phyloP scores from a whole-genome alignment of 1,284 basidiomycete species.

The Austroboletus sp. region DNA sequence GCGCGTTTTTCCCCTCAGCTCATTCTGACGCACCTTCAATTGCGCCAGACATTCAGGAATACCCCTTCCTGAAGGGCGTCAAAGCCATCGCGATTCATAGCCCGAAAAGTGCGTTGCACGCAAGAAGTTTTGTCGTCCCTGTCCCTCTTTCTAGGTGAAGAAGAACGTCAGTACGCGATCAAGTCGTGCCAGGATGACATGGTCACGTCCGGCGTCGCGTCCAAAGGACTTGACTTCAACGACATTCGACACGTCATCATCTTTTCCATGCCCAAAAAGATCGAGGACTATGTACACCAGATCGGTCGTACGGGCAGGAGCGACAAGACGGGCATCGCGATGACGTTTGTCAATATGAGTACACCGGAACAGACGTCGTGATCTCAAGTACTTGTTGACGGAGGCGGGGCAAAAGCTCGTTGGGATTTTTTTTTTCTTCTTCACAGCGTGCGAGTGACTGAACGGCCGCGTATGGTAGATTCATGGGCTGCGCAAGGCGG shows the following conservation, averaged over 20 bases:
- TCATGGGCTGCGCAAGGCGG: slow-evolving; percentile 76
- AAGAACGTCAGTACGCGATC: slow-evolving; percentile 98
- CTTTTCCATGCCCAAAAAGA: slow-evolving; percentile 98
- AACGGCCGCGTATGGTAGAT: slow-evolving; percentile 66
- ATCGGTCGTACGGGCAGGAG: slow-evolving; percentile 96
- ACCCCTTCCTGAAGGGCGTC: slow-evolving; percentile 91
- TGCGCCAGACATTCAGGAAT: slow-evolving; percentile 90
- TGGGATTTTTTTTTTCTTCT: neutral
- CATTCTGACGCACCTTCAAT: neutral
- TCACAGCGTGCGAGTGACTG: neutral
- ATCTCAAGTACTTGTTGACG: slow-evolving; percentile 94
- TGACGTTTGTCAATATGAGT: slow-evolving; percentile 98
- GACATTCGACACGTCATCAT: slow-evolving; percentile 98
- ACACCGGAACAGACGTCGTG: slow-evolving; percentile 91
- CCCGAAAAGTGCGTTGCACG: slow-evolving; percentile 68
- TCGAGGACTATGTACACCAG: slow-evolving; percentile 97
- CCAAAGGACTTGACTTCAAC: slow-evolving; percentile 96
- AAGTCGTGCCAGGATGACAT: slow-evolving; percentile 96
- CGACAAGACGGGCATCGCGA: slow-evolving; percentile 98
- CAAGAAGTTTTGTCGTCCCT: neutral
- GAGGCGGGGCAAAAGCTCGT: slow-evolving; percentile 93
- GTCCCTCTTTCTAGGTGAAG: slow-evolving; percentile 62
- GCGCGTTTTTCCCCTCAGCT: neutral
- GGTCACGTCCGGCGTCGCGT: slow-evolving; percentile 96
- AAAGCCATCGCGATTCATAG: slow-evolving; percentile 99